Evolutionary conservation across 805 yeast species (phyloP).

Genomic region (Teunomyces funiuensis): DNA sequence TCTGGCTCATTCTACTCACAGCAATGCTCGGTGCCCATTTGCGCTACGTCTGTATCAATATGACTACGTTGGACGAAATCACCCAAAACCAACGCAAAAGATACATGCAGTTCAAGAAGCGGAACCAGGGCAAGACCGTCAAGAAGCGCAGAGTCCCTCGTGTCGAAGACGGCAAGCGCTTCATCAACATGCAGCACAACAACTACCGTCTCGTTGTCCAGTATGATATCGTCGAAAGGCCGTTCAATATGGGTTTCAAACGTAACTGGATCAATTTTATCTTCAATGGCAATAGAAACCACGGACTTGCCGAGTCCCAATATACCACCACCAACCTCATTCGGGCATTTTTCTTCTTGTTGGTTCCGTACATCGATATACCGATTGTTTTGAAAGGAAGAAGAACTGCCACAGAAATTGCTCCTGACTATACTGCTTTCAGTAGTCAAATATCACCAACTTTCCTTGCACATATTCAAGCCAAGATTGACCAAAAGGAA

Average conservation of each 20-base stretch:
- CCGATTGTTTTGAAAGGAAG: conserved; percentile 6
- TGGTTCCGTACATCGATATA: conserved; percentile 24
- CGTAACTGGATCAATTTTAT: conserved; percentile 37
- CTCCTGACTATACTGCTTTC: background rate
- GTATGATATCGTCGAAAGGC: conserved; percentile 27
- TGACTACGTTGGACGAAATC: conserved; percentile 62
- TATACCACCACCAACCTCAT: conserved; percentile 13
- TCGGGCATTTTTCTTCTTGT: conserved; percentile 4
- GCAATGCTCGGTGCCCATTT: conserved; percentile 45
- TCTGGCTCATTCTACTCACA: conserved; percentile 46
- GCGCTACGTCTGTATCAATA: conserved; percentile 45
- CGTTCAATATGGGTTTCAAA: conserved; percentile 38
- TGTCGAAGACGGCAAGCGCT: conserved; percentile 37
- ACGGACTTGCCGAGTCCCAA: conserved; percentile 13
- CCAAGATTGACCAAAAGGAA: conserved; percentile 10
- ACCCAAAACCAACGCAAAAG: conserved; percentile 30
- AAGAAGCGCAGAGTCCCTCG: conserved; percentile 18
- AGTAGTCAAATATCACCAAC: conserved; percentile 8
- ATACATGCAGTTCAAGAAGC: conserved; percentile 24
- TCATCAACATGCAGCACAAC: conserved; percentile 38
- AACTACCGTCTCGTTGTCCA: conserved; percentile 38
- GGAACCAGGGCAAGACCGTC: conserved; percentile 9
- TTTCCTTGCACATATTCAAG: conserved; percentile 8
- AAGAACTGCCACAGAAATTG: too few species aligned
- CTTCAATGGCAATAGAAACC: conserved; percentile 23